Conservation (phyloP, 441 rosid genomes). For the Dalechampia spathulata region DNA sequence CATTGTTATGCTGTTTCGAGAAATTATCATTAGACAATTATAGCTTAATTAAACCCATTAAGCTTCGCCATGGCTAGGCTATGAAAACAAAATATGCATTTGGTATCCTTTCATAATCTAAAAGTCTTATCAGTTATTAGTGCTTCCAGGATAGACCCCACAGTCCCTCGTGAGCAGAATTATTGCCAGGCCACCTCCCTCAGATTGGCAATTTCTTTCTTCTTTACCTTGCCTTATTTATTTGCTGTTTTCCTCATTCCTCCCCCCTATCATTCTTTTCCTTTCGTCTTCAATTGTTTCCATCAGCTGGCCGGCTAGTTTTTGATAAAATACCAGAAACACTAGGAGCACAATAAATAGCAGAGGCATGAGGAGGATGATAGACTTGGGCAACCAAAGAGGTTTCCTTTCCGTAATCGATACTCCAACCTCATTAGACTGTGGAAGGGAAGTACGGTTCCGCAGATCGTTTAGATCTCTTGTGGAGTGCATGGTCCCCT, state of each 20-base stretch:
- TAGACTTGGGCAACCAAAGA: constrained; percentile 49
- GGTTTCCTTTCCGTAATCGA: constrained; percentile 40
- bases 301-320: too few relatives aligned
- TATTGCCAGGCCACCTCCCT: constrained; percentile 37
- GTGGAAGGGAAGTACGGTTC: constrained; percentile 53
- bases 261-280: not conserved
- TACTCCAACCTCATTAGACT: constrained; percentile 50
- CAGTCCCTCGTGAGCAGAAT: constrained; percentile 45
- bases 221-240: constrained; percentile 23
- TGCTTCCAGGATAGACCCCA: constrained; percentile 9
- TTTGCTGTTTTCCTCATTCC: constrained; percentile 13
- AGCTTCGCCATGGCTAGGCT: too few relatives aligned
- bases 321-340: too few relatives aligned
- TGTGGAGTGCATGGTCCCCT: constrained; percentile 52
- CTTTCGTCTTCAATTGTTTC: constrained; percentile 4
- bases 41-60: too few relatives aligned
- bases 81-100: too few relatives aligned
- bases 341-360: too few relatives aligned
- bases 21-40: too few relatives aligned
- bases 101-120: too few relatives aligned
- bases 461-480: constrained; percentile 48
- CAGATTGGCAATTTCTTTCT: too few relatives aligned
- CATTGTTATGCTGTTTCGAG: too few relatives aligned
- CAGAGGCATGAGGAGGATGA: constrained; percentile 71
- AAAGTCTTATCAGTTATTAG: too few relatives aligned